A percentile compares a stretch with the other conserved stretches of the same genome.
These are phyloP conservation scores for Sclerotinia trifoliorum DNA, from an alignment of 2,329 filamentous ascomycete genomes.

Conservation along the genomic window DNA sequence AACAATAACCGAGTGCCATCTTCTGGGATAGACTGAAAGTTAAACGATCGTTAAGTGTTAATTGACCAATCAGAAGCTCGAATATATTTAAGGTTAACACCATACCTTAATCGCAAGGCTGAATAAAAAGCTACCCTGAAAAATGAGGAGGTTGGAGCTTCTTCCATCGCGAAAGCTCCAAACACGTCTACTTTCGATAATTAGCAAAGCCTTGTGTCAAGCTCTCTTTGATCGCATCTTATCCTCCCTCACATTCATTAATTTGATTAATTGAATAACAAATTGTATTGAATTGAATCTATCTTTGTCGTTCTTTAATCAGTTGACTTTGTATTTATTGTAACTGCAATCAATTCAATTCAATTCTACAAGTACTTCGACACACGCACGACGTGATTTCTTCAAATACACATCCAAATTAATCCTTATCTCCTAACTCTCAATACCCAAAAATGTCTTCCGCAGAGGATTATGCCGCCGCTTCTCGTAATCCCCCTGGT, in stretches of 20 bases:
- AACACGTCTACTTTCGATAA: not conserved
- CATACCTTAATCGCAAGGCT: not conserved
- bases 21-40: not conserved
- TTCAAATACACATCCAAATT: not conserved
- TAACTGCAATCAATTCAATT: not conserved
- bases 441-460: not conserved
- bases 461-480: constrained; percentile 30
- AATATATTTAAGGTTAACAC: not conserved
- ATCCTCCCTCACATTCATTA: not conserved
- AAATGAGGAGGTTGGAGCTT: not conserved
- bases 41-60: not conserved
- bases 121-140: not conserved
- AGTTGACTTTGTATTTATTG: not conserved
- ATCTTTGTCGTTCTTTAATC: not conserved
- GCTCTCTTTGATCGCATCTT: not conserved
- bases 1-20: not conserved
- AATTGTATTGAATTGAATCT: too few species aligned
- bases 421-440: not conserved
- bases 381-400: not conserved
- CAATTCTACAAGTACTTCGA: not conserved
- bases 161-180: not conserved
- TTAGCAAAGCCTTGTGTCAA: not conserved
- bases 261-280: not conserved
- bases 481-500: constrained; percentile 25
- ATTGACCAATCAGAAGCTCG: not conserved